A percentile compares a stretch with the other conserved stretches of the same genome.
Conservation (phyloP, 305 asterid species). For the Salvia sclarea region DNA sequence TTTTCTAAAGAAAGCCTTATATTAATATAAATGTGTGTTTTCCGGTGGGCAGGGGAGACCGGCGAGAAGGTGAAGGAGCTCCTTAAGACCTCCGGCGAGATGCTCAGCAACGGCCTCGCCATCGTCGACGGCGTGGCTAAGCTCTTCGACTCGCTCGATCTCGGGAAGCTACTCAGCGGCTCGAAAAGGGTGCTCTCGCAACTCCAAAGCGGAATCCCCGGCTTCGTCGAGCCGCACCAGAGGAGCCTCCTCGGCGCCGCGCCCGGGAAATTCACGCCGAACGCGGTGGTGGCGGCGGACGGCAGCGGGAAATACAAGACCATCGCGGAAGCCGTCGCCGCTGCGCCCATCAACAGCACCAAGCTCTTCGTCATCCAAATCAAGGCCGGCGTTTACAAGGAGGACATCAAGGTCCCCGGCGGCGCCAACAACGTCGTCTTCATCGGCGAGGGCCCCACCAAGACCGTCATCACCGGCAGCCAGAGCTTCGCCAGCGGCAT, state of each 20-base stretch:
- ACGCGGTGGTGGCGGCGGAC: constrained; percentile 59
- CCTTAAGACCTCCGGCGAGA: constrained; percentile 46
- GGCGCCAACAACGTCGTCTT: constrained; percentile 44
- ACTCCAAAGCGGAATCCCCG: background rate
- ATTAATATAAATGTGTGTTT: background rate
- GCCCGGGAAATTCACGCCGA: constrained; percentile 32
- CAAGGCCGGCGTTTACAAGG: constrained; percentile 73
- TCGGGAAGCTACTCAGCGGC: constrained; percentile 41
- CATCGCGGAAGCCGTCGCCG: constrained; percentile 45
- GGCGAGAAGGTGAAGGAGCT: constrained; percentile 66
- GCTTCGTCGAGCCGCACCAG: constrained; percentile 25
- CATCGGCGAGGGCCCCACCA: constrained; percentile 73
- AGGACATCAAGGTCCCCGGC: constrained; percentile 51
- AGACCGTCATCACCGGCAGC: constrained; percentile 64
- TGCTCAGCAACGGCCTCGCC: constrained; percentile 83
- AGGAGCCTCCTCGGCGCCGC: constrained; percentile 44
- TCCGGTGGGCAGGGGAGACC: constrained; percentile 46
- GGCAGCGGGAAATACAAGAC: constrained; percentile 69
- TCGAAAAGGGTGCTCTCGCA: constrained; percentile 33
- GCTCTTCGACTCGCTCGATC: constrained; percentile 38
- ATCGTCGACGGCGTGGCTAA: constrained; percentile 55
- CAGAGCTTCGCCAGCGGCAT: constrained; percentile 53
- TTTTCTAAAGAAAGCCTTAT: background rate
- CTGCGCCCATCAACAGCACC: constrained; percentile 42
- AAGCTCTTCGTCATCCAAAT: constrained; percentile 45